Evolutionary conservation across 2,329 filamentous ascomycete species (phyloP), one percentile per base, ranked within the genome.

Genomic region (Aspergillus fischeri): DNA sequence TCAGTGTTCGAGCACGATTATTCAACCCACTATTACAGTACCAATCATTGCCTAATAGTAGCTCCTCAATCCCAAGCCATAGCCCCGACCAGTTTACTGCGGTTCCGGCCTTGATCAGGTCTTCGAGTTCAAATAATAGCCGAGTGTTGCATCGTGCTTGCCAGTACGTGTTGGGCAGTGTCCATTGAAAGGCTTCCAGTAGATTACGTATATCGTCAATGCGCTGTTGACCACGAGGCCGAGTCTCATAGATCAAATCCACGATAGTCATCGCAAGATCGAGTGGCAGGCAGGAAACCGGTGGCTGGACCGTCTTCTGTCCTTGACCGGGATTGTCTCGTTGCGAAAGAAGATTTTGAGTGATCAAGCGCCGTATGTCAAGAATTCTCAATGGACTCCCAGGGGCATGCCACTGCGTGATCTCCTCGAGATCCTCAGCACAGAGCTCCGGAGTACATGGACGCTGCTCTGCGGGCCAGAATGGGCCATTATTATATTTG

Each of bases 131-230:
- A 29, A 55, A 61, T 3, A 55, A 17, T 8, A 59, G 28, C 3
- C 50, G 1, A 0, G n/a, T 25, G n/a, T 42, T 35, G 32, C 54
- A 59, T 25, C 47, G 54, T n/a, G 11, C 14, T 27, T 28, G 35
- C 59, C 59, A 61, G 29, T 61, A 61, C 4, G 21, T 27, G 14
- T 41, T 21, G 11, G 50, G 50, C 17, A 59, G 25, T 9, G 9
- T 52, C 59, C 54, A 61, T 14, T n/a, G 45, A 32, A 57, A 57
- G 3, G 54, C 59, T 8, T 57, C 49, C 3, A 59, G 44, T 5
- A 57, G 2, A 41, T 52, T 61, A 2, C 32, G 47, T 3, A 21
- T 51, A 35, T 58, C 51, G 2, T 50, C n/a, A 24, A 60, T 25
- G 2, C 42, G 38, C 27, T 27, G 48, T 11, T 21, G 32, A 20